Evolutionary conservation across 176 grass and related monocot species (phyloP).

Genomic region (Triticum monococcum): DNA sequence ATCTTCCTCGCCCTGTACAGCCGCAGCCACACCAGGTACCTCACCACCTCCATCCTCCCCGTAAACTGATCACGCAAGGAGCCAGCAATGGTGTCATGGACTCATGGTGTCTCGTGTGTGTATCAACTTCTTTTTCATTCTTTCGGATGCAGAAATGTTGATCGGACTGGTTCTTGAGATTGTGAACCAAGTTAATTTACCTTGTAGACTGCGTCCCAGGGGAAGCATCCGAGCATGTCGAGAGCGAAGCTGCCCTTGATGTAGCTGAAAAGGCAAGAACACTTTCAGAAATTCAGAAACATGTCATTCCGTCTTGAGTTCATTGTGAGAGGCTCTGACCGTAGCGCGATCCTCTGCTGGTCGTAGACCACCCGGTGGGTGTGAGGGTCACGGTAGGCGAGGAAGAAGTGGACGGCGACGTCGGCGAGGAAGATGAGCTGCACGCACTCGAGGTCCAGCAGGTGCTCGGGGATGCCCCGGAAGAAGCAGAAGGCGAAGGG

Average conservation of each 20-base stretch:
- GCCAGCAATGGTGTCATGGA: not conserved
- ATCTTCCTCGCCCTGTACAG: slow-evolving; percentile 70
- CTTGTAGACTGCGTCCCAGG: slow-evolving; percentile 92
- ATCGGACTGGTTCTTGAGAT: not conserved
- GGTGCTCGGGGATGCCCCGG: slow-evolving; percentile 58
- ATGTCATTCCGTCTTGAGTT: not conserved
- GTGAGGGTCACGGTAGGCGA: slow-evolving; percentile 65
- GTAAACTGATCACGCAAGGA: slow-evolving; percentile 34
- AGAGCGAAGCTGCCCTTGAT: slow-evolving; percentile 67
- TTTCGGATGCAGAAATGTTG: not conserved
- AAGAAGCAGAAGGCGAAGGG: slow-evolving; percentile 91
- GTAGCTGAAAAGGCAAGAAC: slow-evolving; percentile 49
- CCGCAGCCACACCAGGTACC: slow-evolving; percentile 73
- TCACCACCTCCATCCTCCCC: slow-evolving; percentile 53
- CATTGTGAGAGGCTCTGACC: slow-evolving; percentile 37
- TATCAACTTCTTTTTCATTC: not conserved
- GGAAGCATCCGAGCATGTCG: slow-evolving; percentile 81
- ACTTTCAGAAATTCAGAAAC: not conserved
- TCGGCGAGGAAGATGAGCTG: slow-evolving; percentile 86
- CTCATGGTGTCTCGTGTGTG: not conserved
- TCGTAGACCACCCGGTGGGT: slow-evolving; percentile 71
- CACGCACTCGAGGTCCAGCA: slow-evolving; percentile 67
- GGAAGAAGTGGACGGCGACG: slow-evolving; percentile 66
- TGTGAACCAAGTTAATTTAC: slow-evolving; percentile 13
- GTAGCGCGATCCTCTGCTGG: slow-evolving; percentile 52